Percentiles rank a stretch among this genome's conserved stretches.
These are phyloP conservation scores for Pelargonium cotyledonis DNA, from an alignment of 441 rosid genomes.

Conservation along the genomic window DNA sequence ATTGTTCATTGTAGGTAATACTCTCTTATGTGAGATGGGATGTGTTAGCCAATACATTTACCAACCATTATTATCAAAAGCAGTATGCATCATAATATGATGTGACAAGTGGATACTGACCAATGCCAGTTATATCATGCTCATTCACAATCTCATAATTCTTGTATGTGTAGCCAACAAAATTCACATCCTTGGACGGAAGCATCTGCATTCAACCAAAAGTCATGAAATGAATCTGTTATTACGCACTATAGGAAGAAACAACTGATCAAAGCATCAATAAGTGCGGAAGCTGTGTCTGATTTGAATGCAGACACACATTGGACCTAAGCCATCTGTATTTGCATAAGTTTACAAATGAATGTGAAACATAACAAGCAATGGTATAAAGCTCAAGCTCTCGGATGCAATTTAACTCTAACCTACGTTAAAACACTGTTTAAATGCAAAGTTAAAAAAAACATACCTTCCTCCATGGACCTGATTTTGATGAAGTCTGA, in stretches of 20 bases:
- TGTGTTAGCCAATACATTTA: no score
- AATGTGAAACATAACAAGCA: neutral
- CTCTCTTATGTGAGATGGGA: no score
- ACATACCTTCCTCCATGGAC: conserved; percentile 42
- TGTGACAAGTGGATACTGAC: conserved; percentile 23
- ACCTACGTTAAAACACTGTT: neutral
- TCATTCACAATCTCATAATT: conserved; percentile 49
- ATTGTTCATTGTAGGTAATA: no score
- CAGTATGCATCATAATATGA: neutral
- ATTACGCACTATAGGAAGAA: no score
- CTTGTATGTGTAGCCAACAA: conserved; percentile 54
- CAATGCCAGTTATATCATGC: conserved; percentile 41
- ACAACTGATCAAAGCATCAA: neutral
- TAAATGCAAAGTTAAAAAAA: neutral
- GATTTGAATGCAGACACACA: no score
- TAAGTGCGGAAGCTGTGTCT: no score
- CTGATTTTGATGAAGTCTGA: conserved; percentile 30
- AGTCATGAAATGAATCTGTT: conserved; percentile 6
- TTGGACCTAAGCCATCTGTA: no score
- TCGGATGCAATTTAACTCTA: neutral
- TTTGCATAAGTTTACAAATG: no score
- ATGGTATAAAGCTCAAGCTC: no score
- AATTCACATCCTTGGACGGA: conserved; percentile 47
- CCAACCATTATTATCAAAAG: neutral
- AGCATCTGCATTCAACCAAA: conserved; percentile 31